Evolutionary conservation across 2,329 filamentous ascomycete species (phyloP), one percentile per base, ranked within the genome.

Genomic region (Colletotrichum eleusines): DNA sequence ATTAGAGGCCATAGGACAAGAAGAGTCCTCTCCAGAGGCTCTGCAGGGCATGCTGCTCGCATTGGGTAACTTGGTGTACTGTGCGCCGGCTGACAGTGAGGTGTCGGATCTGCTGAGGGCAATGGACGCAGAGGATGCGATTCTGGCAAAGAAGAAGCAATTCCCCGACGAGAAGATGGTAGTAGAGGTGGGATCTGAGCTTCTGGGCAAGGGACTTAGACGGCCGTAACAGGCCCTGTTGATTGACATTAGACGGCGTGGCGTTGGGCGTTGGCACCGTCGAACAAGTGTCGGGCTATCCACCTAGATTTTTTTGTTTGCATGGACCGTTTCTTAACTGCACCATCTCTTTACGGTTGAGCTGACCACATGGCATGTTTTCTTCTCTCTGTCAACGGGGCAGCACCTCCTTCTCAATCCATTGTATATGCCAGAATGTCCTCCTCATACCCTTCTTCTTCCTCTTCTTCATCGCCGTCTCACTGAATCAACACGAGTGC

Each of bases 101-200:
- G 79, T 98, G n/a, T 84, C 90, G 14, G 94, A 97, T 78, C 81
- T 97, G n/a, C 86, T 94, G 74, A 88, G 88, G 66, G 91, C 90
- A 0, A 88, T 98, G 85, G 94, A 95, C 78, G 93, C 94, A 0
- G 84, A 86, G 40, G 88, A 88, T 3, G 90, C 88, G 0, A 84
- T 97, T 1, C 69, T 85, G 44, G 82, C 77, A 1, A 94, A 91
- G 80, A 85, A 85, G 71, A 83, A 84, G 64, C 76, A 78, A 1
- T 91, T 92, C 73, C 84, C 87, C 1, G 81, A 85, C 16, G 86
- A 92, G 78, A 81, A 84, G 62, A 79, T 94, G 54, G 77, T 94
- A 20, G 72, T 66, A 1, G 87, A 89, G 76, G 82, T 89, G n/a
- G 87, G 86, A 2, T 71, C 69, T 5, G 86, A 87, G 74, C 73